phyloP scores from a whole-genome alignment of 2,329 filamentous ascomycete species.

The Periconia sp. region DNA sequence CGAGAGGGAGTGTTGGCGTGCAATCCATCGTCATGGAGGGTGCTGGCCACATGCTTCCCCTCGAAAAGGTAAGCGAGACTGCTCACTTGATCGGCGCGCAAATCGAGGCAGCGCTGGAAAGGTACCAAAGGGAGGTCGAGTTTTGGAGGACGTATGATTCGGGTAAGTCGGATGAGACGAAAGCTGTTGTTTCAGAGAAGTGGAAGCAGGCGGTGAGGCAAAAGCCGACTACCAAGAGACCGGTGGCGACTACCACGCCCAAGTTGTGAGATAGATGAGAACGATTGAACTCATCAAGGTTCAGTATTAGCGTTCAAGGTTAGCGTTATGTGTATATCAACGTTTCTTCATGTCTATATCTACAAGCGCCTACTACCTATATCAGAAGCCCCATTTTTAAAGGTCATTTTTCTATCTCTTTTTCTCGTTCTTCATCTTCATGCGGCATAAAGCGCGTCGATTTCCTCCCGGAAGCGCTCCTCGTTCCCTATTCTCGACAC shows the following conservation, averaged over 20 bases:
- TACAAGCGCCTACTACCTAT: too few relatives aligned
- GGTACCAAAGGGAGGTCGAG: background rate
- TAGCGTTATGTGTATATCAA: too few relatives aligned
- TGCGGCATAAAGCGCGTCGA: slow-evolving; percentile 1
- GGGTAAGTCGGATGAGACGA: background rate
- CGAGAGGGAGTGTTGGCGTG: background rate
- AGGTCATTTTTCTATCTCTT: too few relatives aligned
- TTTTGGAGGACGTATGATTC: background rate
- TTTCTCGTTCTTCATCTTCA: too few relatives aligned
- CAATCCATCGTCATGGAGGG: background rate
- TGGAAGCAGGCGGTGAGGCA: background rate
- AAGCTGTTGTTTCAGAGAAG: background rate
- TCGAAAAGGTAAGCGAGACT: background rate
- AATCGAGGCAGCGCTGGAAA: background rate
- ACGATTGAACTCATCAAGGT: background rate
- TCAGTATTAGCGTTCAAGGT: too few relatives aligned
- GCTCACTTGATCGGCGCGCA: background rate
- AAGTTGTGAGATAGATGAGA: background rate
- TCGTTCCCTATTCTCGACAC: slow-evolving; percentile 3
- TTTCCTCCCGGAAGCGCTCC: slow-evolving; percentile 5
- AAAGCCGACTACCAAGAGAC: background rate
- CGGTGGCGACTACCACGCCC: too few relatives aligned
- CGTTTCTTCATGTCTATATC: too few relatives aligned
- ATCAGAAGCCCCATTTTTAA: too few relatives aligned
- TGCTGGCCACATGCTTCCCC: background rate